These are phyloP conservation scores for Papiliotrema laurentii DNA, from an alignment of 1,284 basidiomycete genomes.

Conservation along the genomic window DNA sequence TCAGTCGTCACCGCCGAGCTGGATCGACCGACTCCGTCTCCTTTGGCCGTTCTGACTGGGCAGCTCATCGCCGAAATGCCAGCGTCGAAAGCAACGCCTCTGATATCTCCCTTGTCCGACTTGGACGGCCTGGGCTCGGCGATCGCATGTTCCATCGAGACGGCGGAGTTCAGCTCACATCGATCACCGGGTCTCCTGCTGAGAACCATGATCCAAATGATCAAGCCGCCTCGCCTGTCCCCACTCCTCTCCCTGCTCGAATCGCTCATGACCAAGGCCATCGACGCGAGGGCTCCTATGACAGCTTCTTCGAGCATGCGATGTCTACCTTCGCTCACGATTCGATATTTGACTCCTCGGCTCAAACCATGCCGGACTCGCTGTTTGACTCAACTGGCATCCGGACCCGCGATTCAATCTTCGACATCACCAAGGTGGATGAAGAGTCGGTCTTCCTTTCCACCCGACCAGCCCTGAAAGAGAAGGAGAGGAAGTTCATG, in stretches of 20 bases:
- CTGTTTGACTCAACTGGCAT: conserved; percentile 52
- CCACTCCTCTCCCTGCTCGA: conserved; percentile 31
- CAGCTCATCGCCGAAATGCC: conserved; percentile 59
- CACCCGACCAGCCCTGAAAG: not conserved
- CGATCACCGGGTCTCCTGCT: conserved; percentile 65
- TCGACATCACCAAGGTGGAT: conserved; percentile 48
- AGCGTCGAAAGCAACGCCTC: conserved; percentile 61
- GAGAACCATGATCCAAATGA: too few species aligned
- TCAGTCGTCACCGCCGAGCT: conserved; percentile 48
- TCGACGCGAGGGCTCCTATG: conserved; percentile 18
- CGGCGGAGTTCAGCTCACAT: conserved; percentile 57
- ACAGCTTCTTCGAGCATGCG: conserved; percentile 35
- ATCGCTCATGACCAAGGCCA: not conserved
- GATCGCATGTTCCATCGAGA: conserved; percentile 81
- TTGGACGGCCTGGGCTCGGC: conserved; percentile 69
- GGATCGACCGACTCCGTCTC: conserved; percentile 56
- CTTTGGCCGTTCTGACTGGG: conserved; percentile 61
- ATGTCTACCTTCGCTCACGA: conserved; percentile 1
- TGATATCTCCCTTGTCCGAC: conserved; percentile 56
- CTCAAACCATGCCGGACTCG: conserved; percentile 55
- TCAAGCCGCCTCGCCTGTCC: conserved; percentile 37
- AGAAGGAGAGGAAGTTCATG: conserved; percentile 14
- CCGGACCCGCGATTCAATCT: conserved; percentile 55
- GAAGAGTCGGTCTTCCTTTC: not conserved
- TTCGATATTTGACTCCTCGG: not conserved